Base-by-base conservation (phyloP, 2,329 filamentous ascomycete genomes). In the Botryosphaeria dothidea region DNA sequence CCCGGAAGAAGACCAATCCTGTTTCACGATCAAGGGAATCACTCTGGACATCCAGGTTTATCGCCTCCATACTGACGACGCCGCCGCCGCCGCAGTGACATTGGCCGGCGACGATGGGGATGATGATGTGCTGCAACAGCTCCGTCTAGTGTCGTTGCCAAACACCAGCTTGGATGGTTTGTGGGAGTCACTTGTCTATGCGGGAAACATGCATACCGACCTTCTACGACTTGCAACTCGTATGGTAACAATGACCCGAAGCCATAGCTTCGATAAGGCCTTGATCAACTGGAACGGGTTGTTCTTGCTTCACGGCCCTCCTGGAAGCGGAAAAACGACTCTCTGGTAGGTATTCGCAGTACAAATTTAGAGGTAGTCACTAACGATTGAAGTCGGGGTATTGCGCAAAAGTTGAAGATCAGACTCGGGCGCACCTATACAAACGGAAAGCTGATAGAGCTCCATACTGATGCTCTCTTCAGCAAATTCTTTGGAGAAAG, bases 351-450 rank as follows among this genome's bases (percentile, higher is more conserved):
- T 61, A 23, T 7, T 5, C 6, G 5, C 3, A 11, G 3, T 15
- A 13, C 1, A 41, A 13, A 7, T 41, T 41, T 15, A 17, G 38
- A 7, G 9, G 17, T 41, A 13, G 4, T n/a, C 17, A 17, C 38
- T 41, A 41, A 41, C 15, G 17, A 17, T n/a, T 13, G 4, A 41
- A 64, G 62, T 63, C 78, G 80, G 25, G 81, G 78, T 2, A 71
- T 84, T 77, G 75, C 87, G 77, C 82, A 84, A 65, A 83, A 82
- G 68, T 73, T 84, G 2, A 77, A 79, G 19, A 83, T 84, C 38
- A 75, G 82, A 0, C 73, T 84, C 1, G 74, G 74, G 1, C 67
- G 72, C 2, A 64, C 63, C 2, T 84, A 79, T 65, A 71, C 73
- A 1, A 58, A 71, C 0, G 74, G 76, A 0, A 75, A 71, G 23